Percentiles rank a stretch among this genome's conserved stretches.
Evolutionary conservation across 352 stramenopile genomes (phyloP).

Genomic region (Elongisporangium undulatum): DNA sequence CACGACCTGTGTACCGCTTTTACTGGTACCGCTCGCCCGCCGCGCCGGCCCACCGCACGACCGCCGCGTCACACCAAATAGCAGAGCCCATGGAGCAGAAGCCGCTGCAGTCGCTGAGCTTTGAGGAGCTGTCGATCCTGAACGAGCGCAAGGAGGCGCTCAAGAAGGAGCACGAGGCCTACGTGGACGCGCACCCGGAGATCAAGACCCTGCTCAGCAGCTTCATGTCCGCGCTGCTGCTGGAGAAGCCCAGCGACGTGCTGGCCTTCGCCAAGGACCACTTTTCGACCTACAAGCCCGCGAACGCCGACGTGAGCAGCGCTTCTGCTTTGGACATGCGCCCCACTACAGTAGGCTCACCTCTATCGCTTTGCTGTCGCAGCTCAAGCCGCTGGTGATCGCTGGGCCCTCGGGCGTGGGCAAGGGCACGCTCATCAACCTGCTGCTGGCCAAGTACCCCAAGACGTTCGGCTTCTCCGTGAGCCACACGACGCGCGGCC

Average conservation of each 20-base stretch:
- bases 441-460: conserved; percentile 84
- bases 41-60: too few relatives aligned
- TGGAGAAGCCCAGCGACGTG: conserved; percentile 86
- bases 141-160: conserved; percentile 85
- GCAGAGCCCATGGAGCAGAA: conserved; percentile 35
- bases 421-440: conserved; percentile 96
- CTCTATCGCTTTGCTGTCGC: conserved; percentile 2
- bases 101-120: conserved; percentile 64
- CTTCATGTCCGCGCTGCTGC: conserved; percentile 83
- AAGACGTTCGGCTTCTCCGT: conserved; percentile 94
- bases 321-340: neutral
- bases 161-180: conserved; percentile 81
- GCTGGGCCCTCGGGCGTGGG: conserved; percentile 89
- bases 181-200: conserved; percentile 83
- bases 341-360: neutral
- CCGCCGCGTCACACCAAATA: conserved; percentile 1
- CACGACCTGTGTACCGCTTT: neutral
- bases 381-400: conserved; percentile 88
- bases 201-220: conserved; percentile 87
- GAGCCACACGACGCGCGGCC: conserved; percentile 95
- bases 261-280: conserved; percentile 72
- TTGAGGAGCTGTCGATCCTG: conserved; percentile 80
- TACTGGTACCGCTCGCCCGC: neutral
- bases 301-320: conserved; percentile 28
- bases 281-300: conserved; percentile 73